phyloP scores from a whole-genome alignment of 2,329 filamentous ascomycete genomes.

The Ceratocystis smalleyi region DNA sequence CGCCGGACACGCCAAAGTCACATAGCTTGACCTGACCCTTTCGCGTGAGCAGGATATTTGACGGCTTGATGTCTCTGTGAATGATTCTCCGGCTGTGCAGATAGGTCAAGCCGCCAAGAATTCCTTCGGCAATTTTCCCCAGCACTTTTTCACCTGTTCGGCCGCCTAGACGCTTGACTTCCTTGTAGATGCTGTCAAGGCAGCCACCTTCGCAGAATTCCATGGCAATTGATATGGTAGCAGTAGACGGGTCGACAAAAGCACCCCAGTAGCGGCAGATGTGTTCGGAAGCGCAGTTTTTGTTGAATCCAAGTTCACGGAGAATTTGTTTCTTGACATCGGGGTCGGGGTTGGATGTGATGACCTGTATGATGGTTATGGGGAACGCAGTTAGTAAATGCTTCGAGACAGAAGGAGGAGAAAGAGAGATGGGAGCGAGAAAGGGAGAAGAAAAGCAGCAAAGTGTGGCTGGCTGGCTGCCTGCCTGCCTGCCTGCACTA shows the following conservation, averaged over 20 bases:
- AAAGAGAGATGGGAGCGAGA: neutral
- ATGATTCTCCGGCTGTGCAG: conserved; percentile 94
- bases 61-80: conserved; percentile 96
- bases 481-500: neutral
- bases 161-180: conserved; percentile 88
- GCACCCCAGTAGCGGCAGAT: conserved; percentile 97
- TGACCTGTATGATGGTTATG: conserved; percentile 45
- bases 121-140: conserved; percentile 90
- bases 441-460: too few species aligned
- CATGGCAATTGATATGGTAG: conserved; percentile 97
- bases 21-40: conserved; percentile 92
- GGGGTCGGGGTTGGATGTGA: conserved; percentile 93
- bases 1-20: conserved; percentile 93
- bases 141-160: conserved; percentile 93
- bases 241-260: conserved; percentile 88
- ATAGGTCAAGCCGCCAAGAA: conserved; percentile 85
- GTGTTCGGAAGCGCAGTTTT: conserved; percentile 85
- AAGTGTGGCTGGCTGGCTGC: too few species aligned
- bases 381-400: neutral
- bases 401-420: neutral
- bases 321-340: conserved; percentile 98
- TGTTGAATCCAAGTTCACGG: conserved; percentile 93
- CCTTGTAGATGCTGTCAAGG: conserved; percentile 89
- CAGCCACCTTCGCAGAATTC: conserved; percentile 97
- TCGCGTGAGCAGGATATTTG: conserved; percentile 86